Percentiles rank a stretch among this genome's conserved stretches.
These are phyloP conservation scores for Plasmodium coatneyi DNA, from an alignment of 169 alveolate species.

Conservation along the genomic window DNA sequence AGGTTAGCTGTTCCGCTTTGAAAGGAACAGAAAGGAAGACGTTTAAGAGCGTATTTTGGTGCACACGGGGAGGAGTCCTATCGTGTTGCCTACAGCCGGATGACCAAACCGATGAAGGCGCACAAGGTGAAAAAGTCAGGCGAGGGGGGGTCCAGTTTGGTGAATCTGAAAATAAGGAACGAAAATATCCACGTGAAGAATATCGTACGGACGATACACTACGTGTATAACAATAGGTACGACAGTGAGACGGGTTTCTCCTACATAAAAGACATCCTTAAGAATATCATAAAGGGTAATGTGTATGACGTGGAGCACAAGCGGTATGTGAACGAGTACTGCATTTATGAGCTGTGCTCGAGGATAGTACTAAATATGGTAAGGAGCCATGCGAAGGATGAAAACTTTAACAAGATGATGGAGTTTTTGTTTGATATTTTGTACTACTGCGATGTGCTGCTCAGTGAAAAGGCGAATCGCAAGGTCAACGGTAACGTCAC, in stretches of 20 bases:
- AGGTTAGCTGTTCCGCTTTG: background rate
- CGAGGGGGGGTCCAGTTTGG: conserved; percentile 23
- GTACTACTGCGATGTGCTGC: conserved; percentile 59
- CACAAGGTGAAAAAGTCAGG: conserved; percentile 8
- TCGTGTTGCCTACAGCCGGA: background rate
- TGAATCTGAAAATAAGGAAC: conserved; percentile 34
- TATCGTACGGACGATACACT: conserved; percentile 61
- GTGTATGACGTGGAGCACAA: conserved; percentile 52
- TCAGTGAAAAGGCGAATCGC: conserved; percentile 15
- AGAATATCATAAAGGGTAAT: conserved; percentile 60
- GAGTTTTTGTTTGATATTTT: conserved; percentile 69
- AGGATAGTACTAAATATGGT: conserved; percentile 38
- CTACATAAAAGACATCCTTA: conserved; percentile 60
- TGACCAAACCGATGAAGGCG: conserved; percentile 20
- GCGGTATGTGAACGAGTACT: conserved; percentile 33
- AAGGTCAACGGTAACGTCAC: background rate
- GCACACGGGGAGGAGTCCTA: background rate
- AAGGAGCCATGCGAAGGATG: conserved; percentile 50
- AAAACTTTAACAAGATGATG: conserved; percentile 55
- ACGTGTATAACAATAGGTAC: conserved; percentile 61
- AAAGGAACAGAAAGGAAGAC: background rate
- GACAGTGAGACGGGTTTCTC: conserved; percentile 71
- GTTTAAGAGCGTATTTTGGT: background rate
- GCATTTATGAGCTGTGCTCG: conserved; percentile 60
- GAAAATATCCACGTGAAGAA: conserved; percentile 71